These are phyloP conservation scores for Acrocalymma vagum DNA, from an alignment of 2,329 filamentous ascomycete species.

Conservation along the genomic window DNA sequence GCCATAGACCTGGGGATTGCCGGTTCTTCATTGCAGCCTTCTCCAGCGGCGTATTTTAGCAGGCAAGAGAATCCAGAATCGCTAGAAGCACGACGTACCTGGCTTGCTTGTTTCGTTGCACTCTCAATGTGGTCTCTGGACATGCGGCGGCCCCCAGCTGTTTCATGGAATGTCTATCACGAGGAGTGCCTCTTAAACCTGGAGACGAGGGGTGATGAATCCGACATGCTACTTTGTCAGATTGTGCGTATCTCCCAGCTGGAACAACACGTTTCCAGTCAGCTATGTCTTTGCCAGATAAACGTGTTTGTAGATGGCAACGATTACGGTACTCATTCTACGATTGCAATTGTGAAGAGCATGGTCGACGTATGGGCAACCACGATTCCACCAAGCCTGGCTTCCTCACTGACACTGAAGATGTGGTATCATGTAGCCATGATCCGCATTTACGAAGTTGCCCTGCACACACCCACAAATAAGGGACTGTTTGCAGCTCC, in stretches of 20 bases:
- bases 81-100: conserved; percentile 35
- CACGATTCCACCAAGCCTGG: conserved; percentile 27
- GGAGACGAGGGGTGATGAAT: conserved; percentile 23
- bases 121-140: conserved; percentile 26
- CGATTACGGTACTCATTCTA: conserved; percentile 24
- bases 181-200: conserved; percentile 28
- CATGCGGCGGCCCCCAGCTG: conserved; percentile 26
- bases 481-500: conserved; percentile 34
- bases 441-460: conserved; percentile 29
- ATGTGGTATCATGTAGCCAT: conserved; percentile 34
- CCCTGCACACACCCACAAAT: conserved; percentile 36
- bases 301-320: conserved; percentile 28
- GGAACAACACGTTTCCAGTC: conserved; percentile 28
- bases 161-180: conserved; percentile 32
- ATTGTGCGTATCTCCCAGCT: conserved; percentile 31
- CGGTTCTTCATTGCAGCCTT: conserved; percentile 29
- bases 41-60: conserved; percentile 30
- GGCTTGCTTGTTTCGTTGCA: conserved; percentile 37
- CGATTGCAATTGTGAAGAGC: conserved; percentile 21
- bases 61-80: conserved; percentile 28
- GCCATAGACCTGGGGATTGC: conserved; percentile 38
- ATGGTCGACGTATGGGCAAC: conserved; percentile 33
- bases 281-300: conserved; percentile 27
- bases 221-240: conserved; percentile 32
- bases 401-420: conserved; percentile 28